Percentiles rank a stretch among this genome's conserved stretches.
These are phyloP conservation scores for Fusarium temperatum DNA, from an alignment of 2,329 filamentous ascomycete species.

Conservation along the genomic window DNA sequence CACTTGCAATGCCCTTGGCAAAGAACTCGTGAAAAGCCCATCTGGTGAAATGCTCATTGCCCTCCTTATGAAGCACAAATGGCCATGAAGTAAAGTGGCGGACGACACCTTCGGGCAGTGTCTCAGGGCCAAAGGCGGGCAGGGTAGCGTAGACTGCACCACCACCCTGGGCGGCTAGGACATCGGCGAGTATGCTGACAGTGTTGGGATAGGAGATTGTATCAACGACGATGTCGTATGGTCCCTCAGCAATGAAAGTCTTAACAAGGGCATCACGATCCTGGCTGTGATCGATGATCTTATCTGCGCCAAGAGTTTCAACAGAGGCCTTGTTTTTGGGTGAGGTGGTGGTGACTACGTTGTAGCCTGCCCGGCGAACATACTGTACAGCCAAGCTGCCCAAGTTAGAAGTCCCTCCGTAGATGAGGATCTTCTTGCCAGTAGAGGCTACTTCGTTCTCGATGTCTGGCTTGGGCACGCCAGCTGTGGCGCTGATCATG, in stretches of 20 bases:
- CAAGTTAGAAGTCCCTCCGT: not conserved
- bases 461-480: not conserved
- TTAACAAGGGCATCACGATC: fast-evolving
- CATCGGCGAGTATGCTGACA: not conserved
- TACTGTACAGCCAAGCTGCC: not conserved
- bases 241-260: not conserved
- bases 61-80: not conserved
- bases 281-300: not conserved
- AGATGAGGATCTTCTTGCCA: not conserved
- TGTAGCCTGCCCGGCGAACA: not conserved
- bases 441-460: not conserved
- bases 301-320: not conserved
- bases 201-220: not conserved
- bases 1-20: not conserved
- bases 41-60: not conserved
- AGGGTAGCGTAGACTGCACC: not conserved
- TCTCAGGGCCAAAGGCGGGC: not conserved
- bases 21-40: not conserved
- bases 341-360: not conserved
- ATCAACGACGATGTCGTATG: not conserved
- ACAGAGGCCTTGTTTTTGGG: not conserved
- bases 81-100: not conserved
- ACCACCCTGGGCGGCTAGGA: not conserved
- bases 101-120: not conserved
- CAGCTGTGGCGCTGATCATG: not conserved